A percentile compares a stretch with the other conserved stretches of the same genome.
These are phyloP conservation scores for Arabidopsis hybrid DNA, from an alignment of 441 rosid genomes.

Conservation along the genomic window DNA sequence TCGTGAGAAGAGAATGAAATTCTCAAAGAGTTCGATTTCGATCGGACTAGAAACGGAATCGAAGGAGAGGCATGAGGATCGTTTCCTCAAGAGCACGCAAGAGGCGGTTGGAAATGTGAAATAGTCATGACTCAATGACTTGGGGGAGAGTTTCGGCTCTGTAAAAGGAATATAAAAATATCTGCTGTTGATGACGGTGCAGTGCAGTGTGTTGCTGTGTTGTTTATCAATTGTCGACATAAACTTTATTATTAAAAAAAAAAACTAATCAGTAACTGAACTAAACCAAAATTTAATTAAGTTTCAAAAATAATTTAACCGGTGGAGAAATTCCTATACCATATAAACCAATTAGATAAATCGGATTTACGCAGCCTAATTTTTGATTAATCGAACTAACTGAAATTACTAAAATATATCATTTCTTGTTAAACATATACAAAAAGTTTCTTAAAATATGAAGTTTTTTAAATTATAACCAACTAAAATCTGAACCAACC, in stretches of 20 bases:
- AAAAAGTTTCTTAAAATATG: too few species aligned
- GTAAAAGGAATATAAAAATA: constrained; percentile 16
- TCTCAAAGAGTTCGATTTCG: constrained; percentile 11
- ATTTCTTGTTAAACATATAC: too few species aligned
- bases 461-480: too few species aligned
- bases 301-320: neutral
- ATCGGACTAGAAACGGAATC: constrained; percentile 33
- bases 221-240: constrained; percentile 1
- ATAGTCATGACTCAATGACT: constrained; percentile 38
- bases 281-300: neutral
- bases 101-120: constrained; percentile 40
- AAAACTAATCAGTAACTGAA: neutral
- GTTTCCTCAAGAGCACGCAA: constrained; percentile 52
- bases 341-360: neutral
- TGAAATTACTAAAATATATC: too few species aligned
- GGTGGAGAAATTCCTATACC: neutral
- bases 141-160: constrained; percentile 29
- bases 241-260: neutral
- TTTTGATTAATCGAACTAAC: too few species aligned
- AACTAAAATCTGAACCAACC: too few species aligned
- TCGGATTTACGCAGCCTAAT: neutral
- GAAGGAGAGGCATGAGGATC: constrained; percentile 29
- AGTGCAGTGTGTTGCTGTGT: neutral
- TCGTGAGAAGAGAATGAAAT: constrained; percentile 4
- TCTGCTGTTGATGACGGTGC: neutral